phyloP scores from a whole-genome alignment of 495 filamentous ascomycete genomes.

The Aspergillus diversus region DNA sequence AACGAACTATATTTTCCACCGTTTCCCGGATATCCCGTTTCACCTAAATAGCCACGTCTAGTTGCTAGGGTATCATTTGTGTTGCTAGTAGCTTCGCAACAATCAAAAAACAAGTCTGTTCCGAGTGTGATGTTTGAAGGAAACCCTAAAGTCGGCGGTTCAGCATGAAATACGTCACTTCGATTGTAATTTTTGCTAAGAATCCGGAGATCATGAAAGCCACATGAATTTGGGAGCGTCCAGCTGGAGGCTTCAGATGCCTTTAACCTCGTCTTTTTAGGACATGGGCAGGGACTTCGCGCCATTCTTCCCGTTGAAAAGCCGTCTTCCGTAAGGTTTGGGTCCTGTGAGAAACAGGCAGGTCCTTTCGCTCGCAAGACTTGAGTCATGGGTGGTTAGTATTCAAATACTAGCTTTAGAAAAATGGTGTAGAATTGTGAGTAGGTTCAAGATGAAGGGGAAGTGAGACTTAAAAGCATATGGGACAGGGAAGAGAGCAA shows the following conservation, averaged over 20 bases:
- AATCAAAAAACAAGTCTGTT: slow-evolving; percentile 28
- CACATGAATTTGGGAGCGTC: background rate
- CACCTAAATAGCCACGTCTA: slow-evolving; percentile 7
- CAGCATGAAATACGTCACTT: slow-evolving; percentile 6
- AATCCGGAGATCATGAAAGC: background rate
- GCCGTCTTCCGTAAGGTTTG: background rate
- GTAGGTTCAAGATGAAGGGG: background rate
- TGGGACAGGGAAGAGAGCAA: background rate
- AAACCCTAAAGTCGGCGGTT: slow-evolving; percentile 5
- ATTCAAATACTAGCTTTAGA: background rate
- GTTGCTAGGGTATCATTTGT: slow-evolving; percentile 35
- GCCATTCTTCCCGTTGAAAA: background rate
- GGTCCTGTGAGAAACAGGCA: background rate
- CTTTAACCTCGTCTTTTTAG: background rate
- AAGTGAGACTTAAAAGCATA: background rate
- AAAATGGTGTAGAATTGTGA: background rate
- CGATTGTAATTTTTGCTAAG: background rate
- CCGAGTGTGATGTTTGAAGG: slow-evolving; percentile 22
- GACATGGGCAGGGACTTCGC: background rate
- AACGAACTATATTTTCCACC: slow-evolving; percentile 18
- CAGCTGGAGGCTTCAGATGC: background rate
- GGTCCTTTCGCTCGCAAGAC: slow-evolving; percentile 4
- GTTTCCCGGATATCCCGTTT: slow-evolving; percentile 5
- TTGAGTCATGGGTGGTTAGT: slow-evolving; percentile 1
- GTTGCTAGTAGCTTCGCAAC: slow-evolving; percentile 21